Conservation (phyloP, 371 early-diverging fungal species). For the Mortierella sp. region DNA sequence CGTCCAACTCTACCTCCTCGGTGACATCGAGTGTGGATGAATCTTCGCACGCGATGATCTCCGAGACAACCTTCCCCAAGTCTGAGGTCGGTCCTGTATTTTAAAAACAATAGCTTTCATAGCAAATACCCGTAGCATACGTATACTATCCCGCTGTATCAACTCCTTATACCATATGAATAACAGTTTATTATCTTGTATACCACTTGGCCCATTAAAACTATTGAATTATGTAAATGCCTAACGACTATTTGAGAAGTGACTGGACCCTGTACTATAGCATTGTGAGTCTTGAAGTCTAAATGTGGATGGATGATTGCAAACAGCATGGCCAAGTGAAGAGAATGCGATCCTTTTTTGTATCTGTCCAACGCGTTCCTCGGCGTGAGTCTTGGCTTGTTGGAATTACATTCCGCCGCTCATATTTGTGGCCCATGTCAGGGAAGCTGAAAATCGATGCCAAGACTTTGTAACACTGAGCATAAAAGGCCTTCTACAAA, state of each 20-base stretch:
- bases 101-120: conserved; percentile 8
- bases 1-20: conserved; percentile 33
- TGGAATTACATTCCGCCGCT: neutral
- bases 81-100: conserved; percentile 42
- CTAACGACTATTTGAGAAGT: too few species aligned
- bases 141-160: too few species aligned
- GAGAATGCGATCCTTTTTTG: conserved; percentile 2
- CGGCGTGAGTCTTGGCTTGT: neutral
- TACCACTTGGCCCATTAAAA: too few species aligned
- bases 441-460: neutral
- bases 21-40: conserved; percentile 23
- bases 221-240: too few species aligned
- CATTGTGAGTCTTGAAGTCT: too few species aligned
- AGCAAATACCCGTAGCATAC: too few species aligned
- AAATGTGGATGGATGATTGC: too few species aligned
- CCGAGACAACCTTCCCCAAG: conserved; percentile 23
- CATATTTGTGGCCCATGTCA: neutral
- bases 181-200: neutral
- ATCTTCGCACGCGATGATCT: neutral
- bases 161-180: neutral
- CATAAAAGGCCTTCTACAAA: neutral
- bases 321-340: too few species aligned
- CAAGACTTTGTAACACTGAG: neutral
- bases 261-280: too few species aligned
- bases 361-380: too few species aligned